Base-by-base conservation (phyloP, 1,139 yeast genomes). In the Debaryomyces psychrophilus region DNA sequence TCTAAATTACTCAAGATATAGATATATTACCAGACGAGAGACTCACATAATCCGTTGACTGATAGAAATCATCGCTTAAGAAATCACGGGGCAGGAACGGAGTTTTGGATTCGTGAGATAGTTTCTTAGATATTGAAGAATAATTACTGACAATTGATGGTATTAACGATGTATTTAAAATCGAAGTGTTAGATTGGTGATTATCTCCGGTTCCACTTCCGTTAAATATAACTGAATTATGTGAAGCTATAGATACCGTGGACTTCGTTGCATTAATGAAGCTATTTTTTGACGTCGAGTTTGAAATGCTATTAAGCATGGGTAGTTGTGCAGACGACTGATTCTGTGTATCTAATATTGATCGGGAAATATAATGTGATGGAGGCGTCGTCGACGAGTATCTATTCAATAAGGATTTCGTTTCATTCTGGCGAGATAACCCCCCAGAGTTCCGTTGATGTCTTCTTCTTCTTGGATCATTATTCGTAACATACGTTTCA, bases 81-180 rank as follows among this genome's bases (percentile, higher is more conserved):
- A 74, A 74, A 52, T 74, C 79, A 29, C 63, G 67, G 4, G 79
- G 79, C 55, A 68, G 68, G 50, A 74, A 73, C 25, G 79, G 79
- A 2, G 67, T 57, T 47, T 70, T 73, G 26, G 64, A 49, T 8
- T 67, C 74, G 50, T 68, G 58, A 7, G 63, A 50, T 69, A 73
- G 63, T 45, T 71, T 73, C 51, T 65, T 67, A 26, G 65, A 61
- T 2, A 73, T 64, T 14, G 71, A 68, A 8, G 77, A 70, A 48
- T 70, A 71, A 18, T 67, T 69, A 6, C 76, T 76, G 9, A 73
- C 66, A 9, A 74, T 65, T 8, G 76, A 69, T 0, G 79, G 79
- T 8, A 74, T 63, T 31, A 73, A 57, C n/a, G 72, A 62, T 0
- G 77, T 71, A 2, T 67, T 61, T 7, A 63, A 44, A 2, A 59